Conservation (phyloP, 305 asterid genomes). For the Fraxinus dipetala region DNA sequence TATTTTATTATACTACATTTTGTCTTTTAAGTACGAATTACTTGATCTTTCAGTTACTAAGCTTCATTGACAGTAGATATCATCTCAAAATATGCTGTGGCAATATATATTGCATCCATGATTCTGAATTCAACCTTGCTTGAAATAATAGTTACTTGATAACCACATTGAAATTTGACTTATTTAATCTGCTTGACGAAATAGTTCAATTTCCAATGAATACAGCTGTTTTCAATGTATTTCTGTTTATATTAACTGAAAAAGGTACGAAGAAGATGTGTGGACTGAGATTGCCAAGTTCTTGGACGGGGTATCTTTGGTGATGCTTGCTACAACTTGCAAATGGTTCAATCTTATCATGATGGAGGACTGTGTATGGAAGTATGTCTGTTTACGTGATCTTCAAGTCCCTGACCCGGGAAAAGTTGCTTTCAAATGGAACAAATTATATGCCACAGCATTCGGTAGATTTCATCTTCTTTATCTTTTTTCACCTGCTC, state of each 20-base stretch:
- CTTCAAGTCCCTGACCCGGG: constrained; percentile 88
- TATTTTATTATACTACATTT: not conserved
- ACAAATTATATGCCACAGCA: constrained; percentile 67
- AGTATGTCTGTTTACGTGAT: constrained; percentile 79
- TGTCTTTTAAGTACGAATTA: not conserved
- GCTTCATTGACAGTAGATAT: not conserved
- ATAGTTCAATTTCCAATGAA: not conserved
- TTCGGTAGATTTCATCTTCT: constrained; percentile 54
- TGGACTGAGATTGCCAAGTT: constrained; percentile 95
- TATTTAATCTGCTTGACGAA: constrained; percentile 4
- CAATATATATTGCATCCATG: not conserved
- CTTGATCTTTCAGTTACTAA: not conserved
- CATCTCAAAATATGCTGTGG: not conserved
- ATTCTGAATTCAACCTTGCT: not conserved
- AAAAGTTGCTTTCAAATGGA: constrained; percentile 64
- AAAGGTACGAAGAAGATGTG: constrained; percentile 78
- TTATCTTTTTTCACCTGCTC: constrained; percentile 10
- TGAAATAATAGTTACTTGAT: not conserved
- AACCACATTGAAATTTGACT: not conserved
- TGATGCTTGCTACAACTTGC: constrained; percentile 76
- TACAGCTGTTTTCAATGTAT: constrained; percentile 6
- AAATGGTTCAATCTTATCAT: constrained; percentile 70
- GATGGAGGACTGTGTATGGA: constrained; percentile 81
- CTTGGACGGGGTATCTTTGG: constrained; percentile 82
- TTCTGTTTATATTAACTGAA: constrained; percentile 17